Evolutionary conservation across 148 eudicot species (phyloP), one percentile per base, ranked within the genome.

Genomic region (Dianthus caryophyllus): DNA sequence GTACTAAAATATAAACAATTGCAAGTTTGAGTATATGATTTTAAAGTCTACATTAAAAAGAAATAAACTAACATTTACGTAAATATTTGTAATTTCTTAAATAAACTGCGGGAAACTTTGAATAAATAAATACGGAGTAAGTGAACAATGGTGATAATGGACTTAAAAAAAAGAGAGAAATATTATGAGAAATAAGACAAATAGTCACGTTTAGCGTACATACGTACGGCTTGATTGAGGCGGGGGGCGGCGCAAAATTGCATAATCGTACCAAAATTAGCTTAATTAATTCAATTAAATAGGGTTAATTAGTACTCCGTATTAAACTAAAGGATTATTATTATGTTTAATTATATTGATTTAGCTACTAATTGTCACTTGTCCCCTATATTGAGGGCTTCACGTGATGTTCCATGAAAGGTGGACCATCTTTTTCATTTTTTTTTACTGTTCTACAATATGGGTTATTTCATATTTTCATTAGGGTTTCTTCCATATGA

Each of bases 221-320:
- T 48, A 52, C 54, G 77, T 74, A 74, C 77, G 77, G 77, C 77
- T 53, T 46, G 38, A 68, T 44, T 69, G 72, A 39, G 73, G 68
- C 68, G 54, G 38, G 7, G 49, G 72, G 56, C 73, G 68, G 64
- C 64, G 72, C 9, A 27, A 61, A 68, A 25, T 15, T 44, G 41
- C 8, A 29, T 7, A 21, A 61, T 52, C 67, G 77, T 74, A 74
- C 77, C 16, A 68, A 20, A 4, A 21, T 22, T 18, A 12, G 18
- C 0, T 56, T 56, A 24, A 22, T 54, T 53, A 30, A 24, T 0
- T 56, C 47, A 24, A 22, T 54, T 53, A 30, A 24, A 38, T 50
- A 49, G n/a, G 26, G 25, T 44, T 43, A 21, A n/a, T n/a, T n/a
- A n/a, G n/a, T n/a, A n/a, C n/a, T n/a, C n/a, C n/a, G 10, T 51